phyloP scores from a whole-genome alignment of 805 yeast species.

The Ogataea angusta region DNA sequence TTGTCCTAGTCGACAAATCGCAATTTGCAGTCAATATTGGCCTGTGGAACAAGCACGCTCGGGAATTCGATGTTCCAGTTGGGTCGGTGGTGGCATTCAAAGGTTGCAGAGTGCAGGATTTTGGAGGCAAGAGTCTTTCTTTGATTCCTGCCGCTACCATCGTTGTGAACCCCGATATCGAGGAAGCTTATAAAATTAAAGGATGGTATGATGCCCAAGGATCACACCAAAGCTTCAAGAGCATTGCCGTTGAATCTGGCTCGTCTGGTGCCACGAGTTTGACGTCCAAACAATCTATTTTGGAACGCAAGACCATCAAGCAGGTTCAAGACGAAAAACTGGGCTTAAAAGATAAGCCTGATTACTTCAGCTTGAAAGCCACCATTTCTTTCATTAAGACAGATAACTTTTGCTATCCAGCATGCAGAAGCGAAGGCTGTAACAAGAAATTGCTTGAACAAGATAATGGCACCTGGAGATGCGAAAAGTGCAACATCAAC shows the following conservation, averaged over 20 bases:
- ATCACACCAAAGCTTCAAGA: constrained; percentile 54
- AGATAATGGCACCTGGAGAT: constrained; percentile 78
- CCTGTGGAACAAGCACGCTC: constrained; percentile 86
- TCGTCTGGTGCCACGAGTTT: constrained; percentile 31
- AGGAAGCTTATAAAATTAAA: constrained; percentile 81
- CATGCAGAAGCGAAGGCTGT: constrained; percentile 76
- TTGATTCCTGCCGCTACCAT: constrained; percentile 76
- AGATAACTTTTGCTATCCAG: constrained; percentile 84
- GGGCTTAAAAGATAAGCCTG: constrained; percentile 76
- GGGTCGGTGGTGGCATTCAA: constrained; percentile 90
- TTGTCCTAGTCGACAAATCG: constrained; percentile 80
- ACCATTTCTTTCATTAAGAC: constrained; percentile 66
- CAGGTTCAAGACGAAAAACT: constrained; percentile 64
- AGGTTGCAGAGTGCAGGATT: constrained; percentile 86
- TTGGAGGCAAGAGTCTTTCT: constrained; percentile 80
- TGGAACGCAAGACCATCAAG: constrained; percentile 61
- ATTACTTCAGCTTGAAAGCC: constrained; percentile 73
- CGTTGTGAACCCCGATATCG: constrained; percentile 78
- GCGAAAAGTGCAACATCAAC: constrained; percentile 82
- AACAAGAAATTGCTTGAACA: constrained; percentile 79
- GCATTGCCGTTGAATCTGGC: constrained; percentile 54
- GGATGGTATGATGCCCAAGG: constrained; percentile 96
- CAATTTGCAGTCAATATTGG: constrained; percentile 75
- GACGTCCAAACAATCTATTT: constrained; percentile 39
- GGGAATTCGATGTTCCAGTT: constrained; percentile 65